Evolutionary conservation across 352 stramenopile species (phyloP), one percentile per base, ranked within the genome.

Genomic region (Phytophthora tentaculata): DNA sequence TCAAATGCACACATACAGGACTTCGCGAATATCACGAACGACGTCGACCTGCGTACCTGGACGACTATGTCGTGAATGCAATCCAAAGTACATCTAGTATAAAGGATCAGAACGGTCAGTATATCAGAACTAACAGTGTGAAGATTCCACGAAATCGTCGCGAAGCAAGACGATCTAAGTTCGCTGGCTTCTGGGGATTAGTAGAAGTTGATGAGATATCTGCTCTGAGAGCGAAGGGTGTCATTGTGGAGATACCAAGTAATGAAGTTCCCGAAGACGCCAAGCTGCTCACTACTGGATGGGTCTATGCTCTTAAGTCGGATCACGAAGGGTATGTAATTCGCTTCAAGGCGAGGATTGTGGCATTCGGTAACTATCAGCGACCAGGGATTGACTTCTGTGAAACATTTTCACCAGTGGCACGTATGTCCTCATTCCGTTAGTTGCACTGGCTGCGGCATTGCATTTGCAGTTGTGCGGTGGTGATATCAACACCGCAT

Each of bases 261-360:
- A 8, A 28, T 7, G 50, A 45, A 19, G 20, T 53, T 19, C 43
- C 55, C 2, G 29, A 61, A 6, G 55, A 53, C n/a, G 55, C 55
- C 1, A 52, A 61, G 17, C 5, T n/a, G 5, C 51, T 61, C 10
- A 51, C 41, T 6, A 53, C 55, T 6, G 20, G 17, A 10, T 61
- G 55, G 55, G 24, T 61, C 5, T 61, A 53, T 45, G 56, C 5
- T 7, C 5, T 63, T 5, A 63, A 56, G 16, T 39, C 44, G 19
- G 50, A 60, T 28, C 26, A 67, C 10, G 26, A 44, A 43, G 50
- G 51, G 2, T 67, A 61, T 43, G 41, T 51, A 2, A 56, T 56
- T 26, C 24, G 50, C 1, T 54, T 60, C 32, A 59, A 60, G 9
- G 60, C 41, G 19, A 32, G 60, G 10, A 45, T 60, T 23, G 41